A percentile compares a stretch with the other conserved stretches of the same genome.
phyloP scores from a whole-genome alignment of 2,329 filamentous ascomycete species.

The Diplodia mutila region DNA sequence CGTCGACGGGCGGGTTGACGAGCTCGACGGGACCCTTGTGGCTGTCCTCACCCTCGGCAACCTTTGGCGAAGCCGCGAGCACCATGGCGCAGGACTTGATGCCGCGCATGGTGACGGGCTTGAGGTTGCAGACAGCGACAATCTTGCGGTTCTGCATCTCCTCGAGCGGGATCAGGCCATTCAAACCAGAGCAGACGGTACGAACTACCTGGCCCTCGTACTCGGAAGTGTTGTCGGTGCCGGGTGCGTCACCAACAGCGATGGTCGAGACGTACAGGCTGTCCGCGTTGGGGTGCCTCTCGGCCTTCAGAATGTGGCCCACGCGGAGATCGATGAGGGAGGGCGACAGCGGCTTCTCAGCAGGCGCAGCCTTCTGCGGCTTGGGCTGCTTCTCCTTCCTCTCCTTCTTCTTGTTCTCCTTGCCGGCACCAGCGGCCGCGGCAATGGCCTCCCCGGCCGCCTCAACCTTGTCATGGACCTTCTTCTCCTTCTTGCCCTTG shows the following conservation, averaged over 20 bases:
- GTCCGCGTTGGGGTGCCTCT: conserved; percentile 95
- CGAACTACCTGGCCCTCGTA: conserved; percentile 89
- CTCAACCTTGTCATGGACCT: conserved; percentile 58
- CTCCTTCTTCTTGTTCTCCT: conserved; percentile 67
- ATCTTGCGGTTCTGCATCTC: conserved; percentile 98
- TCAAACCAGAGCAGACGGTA: conserved; percentile 95
- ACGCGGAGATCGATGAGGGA: conserved; percentile 91
- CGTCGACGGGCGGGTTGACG: conserved; percentile 76
- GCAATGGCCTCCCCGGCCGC: conserved; percentile 57
- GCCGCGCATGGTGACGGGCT: conserved; percentile 98
- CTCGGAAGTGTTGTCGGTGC: conserved; percentile 85
- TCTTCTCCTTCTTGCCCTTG: conserved; percentile 52
- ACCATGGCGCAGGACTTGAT: conserved; percentile 86
- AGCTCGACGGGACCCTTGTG: conserved; percentile 93
- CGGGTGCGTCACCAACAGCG: conserved; percentile 84
- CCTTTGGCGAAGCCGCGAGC: conserved; percentile 83
- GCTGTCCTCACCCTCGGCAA: conserved; percentile 79
- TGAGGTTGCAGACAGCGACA: conserved; percentile 94
- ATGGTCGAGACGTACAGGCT: conserved; percentile 95
- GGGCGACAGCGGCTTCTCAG: conserved; percentile 78
- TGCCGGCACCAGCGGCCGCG: conserved; percentile 43
- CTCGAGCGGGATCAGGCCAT: conserved; percentile 86
- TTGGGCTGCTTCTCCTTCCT: conserved; percentile 90
- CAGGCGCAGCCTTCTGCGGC: conserved; percentile 64
- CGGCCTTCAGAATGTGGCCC: conserved; percentile 93